Evolutionary conservation across 2,329 filamentous ascomycete genomes (phyloP).

Genomic region (Sclerotinia trifoliorum): DNA sequence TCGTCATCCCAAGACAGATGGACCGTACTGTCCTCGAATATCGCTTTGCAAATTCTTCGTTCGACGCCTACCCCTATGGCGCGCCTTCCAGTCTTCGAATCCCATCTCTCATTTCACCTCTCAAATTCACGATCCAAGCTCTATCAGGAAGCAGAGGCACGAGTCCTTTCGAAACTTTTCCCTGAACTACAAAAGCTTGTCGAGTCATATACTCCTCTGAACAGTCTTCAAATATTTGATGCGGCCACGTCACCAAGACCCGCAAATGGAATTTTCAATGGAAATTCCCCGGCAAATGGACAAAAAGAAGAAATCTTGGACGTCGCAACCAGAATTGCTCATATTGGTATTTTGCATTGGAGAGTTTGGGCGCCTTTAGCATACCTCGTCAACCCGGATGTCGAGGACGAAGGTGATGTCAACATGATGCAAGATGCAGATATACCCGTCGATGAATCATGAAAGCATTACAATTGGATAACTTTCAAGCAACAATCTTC

Average conservation of each 20-base stretch:
- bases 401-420: constrained; percentile 30
- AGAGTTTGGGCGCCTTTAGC: constrained; percentile 78
- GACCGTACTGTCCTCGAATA: constrained; percentile 31
- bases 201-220: constrained; percentile 36
- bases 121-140: constrained; percentile 35
- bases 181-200: constrained; percentile 37
- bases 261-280: constrained; percentile 17
- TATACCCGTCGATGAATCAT: not conserved
- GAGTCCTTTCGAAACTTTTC: constrained; percentile 34
- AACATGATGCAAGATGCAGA: constrained; percentile 13
- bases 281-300: constrained; percentile 9
- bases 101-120: constrained; percentile 37
- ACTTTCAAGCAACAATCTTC: not conserved
- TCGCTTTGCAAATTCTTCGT: constrained; percentile 40
- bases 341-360: constrained; percentile 86
- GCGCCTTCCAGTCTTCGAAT: constrained; percentile 38
- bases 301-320: constrained; percentile 51
- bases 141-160: constrained; percentile 37
- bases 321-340: constrained; percentile 74
- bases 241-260: constrained; percentile 35
- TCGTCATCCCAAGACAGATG: constrained; percentile 35
- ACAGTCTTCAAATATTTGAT: constrained; percentile 40
- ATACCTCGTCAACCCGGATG: constrained; percentile 50
- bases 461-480: not conserved
- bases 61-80: constrained; percentile 37